Evolutionary conservation across 495 filamentous ascomycete species (phyloP).

Genomic region (Tuber magnatum): DNA sequence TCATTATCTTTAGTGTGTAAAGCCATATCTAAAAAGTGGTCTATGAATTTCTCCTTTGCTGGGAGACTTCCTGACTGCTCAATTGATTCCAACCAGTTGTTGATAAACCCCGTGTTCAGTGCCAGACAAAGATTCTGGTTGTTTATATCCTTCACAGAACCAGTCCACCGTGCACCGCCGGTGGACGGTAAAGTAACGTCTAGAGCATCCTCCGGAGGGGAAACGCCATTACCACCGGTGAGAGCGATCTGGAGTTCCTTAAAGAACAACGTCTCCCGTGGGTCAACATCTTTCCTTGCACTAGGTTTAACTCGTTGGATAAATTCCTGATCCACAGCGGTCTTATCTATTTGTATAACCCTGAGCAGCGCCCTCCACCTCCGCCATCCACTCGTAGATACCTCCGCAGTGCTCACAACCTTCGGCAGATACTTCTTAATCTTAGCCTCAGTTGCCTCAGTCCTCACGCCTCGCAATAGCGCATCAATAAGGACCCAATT

Average conservation of each 20-base stretch:
- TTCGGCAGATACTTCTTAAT: constrained; percentile 7
- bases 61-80: constrained; percentile 8
- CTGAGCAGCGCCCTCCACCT: constrained; percentile 25
- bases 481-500: constrained; percentile 36
- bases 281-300: neutral
- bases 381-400: constrained; percentile 16
- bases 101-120: constrained; percentile 8
- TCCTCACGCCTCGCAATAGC: constrained; percentile 31
- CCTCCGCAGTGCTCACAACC: constrained; percentile 8
- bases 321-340: neutral
- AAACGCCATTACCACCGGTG: neutral
- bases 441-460: constrained; percentile 33
- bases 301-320: neutral
- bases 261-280: neutral
- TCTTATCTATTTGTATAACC: constrained; percentile 17
- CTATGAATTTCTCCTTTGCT: constrained; percentile 13
- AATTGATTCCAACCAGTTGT: constrained; percentile 15
- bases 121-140: constrained; percentile 20
- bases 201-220: neutral
- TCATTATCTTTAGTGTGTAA: neutral
- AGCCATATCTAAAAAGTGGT: constrained; percentile 25
- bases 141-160: constrained; percentile 17
- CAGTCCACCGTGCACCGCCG: constrained; percentile 5
- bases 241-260: neutral
- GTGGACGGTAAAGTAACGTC: neutral